Conservation (phyloP, 768 basidiomycete species). For the Podaxis sp. region DNA sequence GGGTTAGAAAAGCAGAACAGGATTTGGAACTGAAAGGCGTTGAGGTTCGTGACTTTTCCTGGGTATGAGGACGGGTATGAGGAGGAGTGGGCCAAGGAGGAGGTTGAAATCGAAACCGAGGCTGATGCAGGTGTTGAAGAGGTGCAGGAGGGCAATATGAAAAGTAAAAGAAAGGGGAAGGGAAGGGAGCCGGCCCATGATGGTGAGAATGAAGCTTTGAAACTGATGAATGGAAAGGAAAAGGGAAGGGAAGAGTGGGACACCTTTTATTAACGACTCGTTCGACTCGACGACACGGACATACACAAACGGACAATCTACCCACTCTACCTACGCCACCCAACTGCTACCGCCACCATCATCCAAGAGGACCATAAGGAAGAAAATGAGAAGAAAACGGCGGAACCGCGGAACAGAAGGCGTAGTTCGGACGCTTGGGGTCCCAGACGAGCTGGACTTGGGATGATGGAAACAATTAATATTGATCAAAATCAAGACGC, state of each 20-base stretch:
- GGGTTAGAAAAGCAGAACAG: not conserved
- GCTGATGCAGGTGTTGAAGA: not conserved
- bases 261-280: not conserved
- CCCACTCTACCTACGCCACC: not conserved
- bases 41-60: constrained; percentile 13
- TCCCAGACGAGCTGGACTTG: constrained; percentile 64
- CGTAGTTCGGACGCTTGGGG: constrained; percentile 57
- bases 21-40: constrained; percentile 7
- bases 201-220: not conserved
- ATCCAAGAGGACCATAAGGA: constrained; percentile 17
- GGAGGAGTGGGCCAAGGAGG: constrained; percentile 15
- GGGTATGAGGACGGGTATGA: constrained; percentile 13
- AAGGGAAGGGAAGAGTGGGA: not conserved
- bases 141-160: not conserved
- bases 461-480: constrained; percentile 70
- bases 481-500: constrained; percentile 77
- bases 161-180: not conserved
- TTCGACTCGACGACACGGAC: not conserved
- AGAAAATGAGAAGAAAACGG: constrained; percentile 14
- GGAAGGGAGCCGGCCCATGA: constrained; percentile 8
- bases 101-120: not conserved
- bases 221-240: not conserved
- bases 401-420: constrained; percentile 30
- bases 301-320: not conserved
- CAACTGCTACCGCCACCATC: not conserved